These are phyloP conservation scores for Aspergillus ustus DNA, from an alignment of 2,329 filamentous ascomycete genomes.

Conservation along the genomic window DNA sequence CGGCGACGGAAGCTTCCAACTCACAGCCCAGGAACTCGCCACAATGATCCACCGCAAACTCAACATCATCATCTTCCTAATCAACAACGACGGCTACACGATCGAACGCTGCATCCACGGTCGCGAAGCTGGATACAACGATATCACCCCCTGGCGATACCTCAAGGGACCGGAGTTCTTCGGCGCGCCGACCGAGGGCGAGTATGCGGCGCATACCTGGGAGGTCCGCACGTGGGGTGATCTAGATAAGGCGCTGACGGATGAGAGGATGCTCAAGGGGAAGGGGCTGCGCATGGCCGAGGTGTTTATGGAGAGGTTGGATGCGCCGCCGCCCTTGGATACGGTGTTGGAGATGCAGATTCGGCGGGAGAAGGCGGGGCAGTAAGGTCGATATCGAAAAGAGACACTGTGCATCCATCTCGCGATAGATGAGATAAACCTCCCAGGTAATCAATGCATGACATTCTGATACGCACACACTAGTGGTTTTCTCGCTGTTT, in stretches of 20 bases:
- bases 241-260: constrained; percentile 45
- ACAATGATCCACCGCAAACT: constrained; percentile 64
- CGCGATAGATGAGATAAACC: background rate
- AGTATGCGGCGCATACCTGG: constrained; percentile 45
- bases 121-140: constrained; percentile 58
- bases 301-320: constrained; percentile 46
- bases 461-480: background rate
- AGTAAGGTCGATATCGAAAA: background rate
- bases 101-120: constrained; percentile 65
- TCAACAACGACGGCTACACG: constrained; percentile 65
- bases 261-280: constrained; percentile 42
- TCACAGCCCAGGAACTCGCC: constrained; percentile 69
- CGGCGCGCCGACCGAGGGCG: constrained; percentile 42
- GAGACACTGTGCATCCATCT: background rate
- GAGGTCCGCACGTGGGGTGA: constrained; percentile 53
- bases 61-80: constrained; percentile 55
- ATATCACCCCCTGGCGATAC: constrained; percentile 59
- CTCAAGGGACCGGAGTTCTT: constrained; percentile 55
- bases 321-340: constrained; percentile 40
- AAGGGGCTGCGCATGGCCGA: constrained; percentile 49
- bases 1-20: constrained; percentile 68
- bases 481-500: too few relatives aligned
- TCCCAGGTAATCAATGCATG: background rate
- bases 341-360: constrained; percentile 38
- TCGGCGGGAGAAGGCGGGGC: constrained; percentile 30